phyloP scores from a whole-genome alignment of 2,329 filamentous ascomycete species.

The Clonostachys byssicola region DNA sequence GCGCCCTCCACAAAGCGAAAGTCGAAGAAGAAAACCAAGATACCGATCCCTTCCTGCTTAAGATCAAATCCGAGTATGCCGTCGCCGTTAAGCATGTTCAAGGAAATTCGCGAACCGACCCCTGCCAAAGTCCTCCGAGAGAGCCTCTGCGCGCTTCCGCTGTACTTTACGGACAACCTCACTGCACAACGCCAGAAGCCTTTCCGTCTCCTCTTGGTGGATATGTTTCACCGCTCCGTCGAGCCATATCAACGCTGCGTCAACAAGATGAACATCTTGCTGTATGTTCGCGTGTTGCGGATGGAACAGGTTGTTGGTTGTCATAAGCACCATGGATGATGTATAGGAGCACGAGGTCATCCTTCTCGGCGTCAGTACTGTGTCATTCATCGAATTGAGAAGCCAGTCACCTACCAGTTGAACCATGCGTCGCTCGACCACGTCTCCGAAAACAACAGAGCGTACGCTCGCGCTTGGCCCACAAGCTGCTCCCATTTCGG shows the following conservation, averaged over 20 bases:
- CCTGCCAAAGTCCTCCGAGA: not conserved
- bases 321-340: slow-evolving; percentile 1
- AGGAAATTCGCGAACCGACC: not conserved
- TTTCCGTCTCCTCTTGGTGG: not conserved
- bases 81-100: too few relatives aligned
- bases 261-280: not conserved
- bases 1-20: too few relatives aligned
- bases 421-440: not conserved
- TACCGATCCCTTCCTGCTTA: too few relatives aligned
- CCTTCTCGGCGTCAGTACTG: not conserved
- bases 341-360: slow-evolving; percentile 1
- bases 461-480: not conserved
- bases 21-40: too few relatives aligned
- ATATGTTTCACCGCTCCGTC: not conserved
- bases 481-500: not conserved
- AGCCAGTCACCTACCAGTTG: not conserved
- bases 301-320: not conserved
- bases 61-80: too few relatives aligned
- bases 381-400: not conserved
- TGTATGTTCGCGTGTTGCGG: not conserved
- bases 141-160: not conserved
- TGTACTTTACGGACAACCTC: not conserved
- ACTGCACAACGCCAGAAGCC: not conserved
- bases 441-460: not conserved
- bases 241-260: not conserved